Evolutionary conservation across 78 protist genomes (phyloP), one percentile per base, ranked within the genome.

Genomic region (Trichosphaerium sp.): DNA sequence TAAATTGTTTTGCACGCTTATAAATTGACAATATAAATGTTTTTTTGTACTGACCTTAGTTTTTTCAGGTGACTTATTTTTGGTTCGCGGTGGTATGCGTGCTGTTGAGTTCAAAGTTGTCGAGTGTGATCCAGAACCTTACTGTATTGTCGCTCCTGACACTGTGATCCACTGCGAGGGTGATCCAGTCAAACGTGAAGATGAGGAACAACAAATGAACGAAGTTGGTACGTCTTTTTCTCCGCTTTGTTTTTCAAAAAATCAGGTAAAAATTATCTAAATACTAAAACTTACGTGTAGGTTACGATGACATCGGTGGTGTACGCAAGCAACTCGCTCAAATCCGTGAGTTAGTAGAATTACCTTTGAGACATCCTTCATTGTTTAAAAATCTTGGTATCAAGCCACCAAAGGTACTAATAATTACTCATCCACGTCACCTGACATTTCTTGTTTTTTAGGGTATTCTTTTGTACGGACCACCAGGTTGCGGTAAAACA

Each of bases 401-500:
- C 82, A 97, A 97, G 87, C 98, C 98, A 26, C 98, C 98, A 15
- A 69, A 80, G 12, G 91, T 80, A 2, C 18, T 26, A 4, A 2
- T 32, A 7, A 28, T 31, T 2, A 18, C 2, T 40, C 4, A 32
- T 5, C 42, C 34, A n/a, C 66, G 41, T 58, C 74, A 26, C 71
- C 32, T 29, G 12, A 6, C 64, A 7, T n/a, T n/a, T 1, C 23
- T 6, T 25, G n/a, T 28, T 28, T 14, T 14, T 14, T 49, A 21
- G 39, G 92, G 96, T 44, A 85, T 98, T 43, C 90, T 98, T 34
- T 41, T 98, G 76, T 97, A 66, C 56, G 99, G 99, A 14, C 99
- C 99, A 11, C 99, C 99, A 4, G 99, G 99, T 28, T 72, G 92
- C 34, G 99, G 99, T 55, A 98, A 98, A 94, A 98, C 99, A 2